Base-by-base conservation (phyloP, 2,329 filamentous ascomycete species). In the Phaeomoniella chlamydospora region DNA sequence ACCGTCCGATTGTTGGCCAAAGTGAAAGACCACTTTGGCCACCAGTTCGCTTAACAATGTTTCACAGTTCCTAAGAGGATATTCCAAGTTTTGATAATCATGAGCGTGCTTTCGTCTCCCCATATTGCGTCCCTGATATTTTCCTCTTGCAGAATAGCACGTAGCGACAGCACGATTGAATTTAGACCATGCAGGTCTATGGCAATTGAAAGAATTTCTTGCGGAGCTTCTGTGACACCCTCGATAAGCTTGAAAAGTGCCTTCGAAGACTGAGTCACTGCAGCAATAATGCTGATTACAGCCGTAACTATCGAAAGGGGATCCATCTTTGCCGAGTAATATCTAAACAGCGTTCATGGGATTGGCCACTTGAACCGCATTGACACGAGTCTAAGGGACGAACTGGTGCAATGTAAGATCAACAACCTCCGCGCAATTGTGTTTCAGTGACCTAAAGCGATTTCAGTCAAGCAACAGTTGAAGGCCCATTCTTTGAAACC, bases 151-250 rank as follows among this genome's bases (percentile, higher is more conserved):
- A 34, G 33, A 19, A 17, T 16, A 18, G 19, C 17, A 16, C 19
- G n/a, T 13, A 34, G 33, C 5, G 33, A 34, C 15, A 19, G 19
- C 14, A 34, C 13, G 17, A 34, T 34, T n/a, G 33, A 16, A 18
- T 34, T 16, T 16, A 34, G 19, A 14, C 14, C 33, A 18, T 34
- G 33, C 6, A 34, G 14, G 17, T 34, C 33, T 13, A 16, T 34
- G 13, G 33, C 15, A 19, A 34, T 13, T 10, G 33, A 34, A 10
- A 10, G 5, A n/a, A 34, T 19, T 17, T 34, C 33, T 22, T n/a
- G 13, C n/a, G 33, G 33, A 14, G 15, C 14, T 16, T 13, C 13
- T 14, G 14, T n/a, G 15, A 34, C 19, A 17, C 19, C 33, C n/a
- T 34, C 19, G 13, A 34, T 17, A 18, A 34, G 33, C n/a, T 22